Evolutionary conservation across 345 rosid species (phyloP).

Genomic region (Eutrema heterophyllum): DNA sequence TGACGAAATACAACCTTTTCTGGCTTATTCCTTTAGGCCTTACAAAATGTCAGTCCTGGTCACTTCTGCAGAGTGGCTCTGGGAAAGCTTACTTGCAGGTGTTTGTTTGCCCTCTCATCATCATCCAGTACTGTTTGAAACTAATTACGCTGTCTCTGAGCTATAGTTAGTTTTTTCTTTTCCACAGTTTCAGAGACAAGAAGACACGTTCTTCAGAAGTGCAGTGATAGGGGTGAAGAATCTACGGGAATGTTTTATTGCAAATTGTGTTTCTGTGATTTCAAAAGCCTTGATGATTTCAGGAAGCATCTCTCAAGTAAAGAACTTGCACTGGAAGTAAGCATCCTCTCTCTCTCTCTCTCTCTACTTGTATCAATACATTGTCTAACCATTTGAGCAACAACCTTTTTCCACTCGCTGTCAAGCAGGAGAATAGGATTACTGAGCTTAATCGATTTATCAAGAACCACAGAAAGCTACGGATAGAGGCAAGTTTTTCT

Average conservation of each 20-base stretch:
- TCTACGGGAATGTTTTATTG: too few relatives aligned
- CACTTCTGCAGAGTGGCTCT: too few relatives aligned
- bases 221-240: too few relatives aligned
- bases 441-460: too few relatives aligned
- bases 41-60: background rate
- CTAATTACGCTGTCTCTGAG: background rate
- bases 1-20: background rate
- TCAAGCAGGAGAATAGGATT: background rate
- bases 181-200: background rate
- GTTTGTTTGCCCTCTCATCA: background rate
- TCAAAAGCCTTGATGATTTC: too few relatives aligned
- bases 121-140: background rate
- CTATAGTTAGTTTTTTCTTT: background rate
- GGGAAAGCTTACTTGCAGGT: conserved; percentile 8
- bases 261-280: too few relatives aligned
- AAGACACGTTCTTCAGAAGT: too few relatives aligned
- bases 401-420: background rate
- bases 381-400: background rate
- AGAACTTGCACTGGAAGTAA: background rate
- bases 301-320: too few relatives aligned
- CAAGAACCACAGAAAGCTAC: too few relatives aligned
- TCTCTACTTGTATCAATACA: background rate
- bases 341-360: background rate
- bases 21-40: background rate
- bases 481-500: too few relatives aligned